phyloP scores from a whole-genome alignment of 2,329 filamentous ascomycete species.

The Rugonectria rugulosa region DNA sequence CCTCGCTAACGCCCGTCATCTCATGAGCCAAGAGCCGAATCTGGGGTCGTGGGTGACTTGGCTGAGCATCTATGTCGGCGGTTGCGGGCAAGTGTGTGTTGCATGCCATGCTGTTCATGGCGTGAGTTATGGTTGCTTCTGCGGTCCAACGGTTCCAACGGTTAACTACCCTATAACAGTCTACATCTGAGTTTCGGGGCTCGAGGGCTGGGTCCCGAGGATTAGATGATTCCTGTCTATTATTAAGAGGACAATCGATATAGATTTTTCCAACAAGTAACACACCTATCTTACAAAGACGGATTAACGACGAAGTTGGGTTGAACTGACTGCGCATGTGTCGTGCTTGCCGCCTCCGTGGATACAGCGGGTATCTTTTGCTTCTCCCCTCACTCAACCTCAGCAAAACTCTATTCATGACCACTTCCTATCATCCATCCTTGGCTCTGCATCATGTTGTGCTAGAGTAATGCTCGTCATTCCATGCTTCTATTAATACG shows the following conservation, averaged over 20 bases:
- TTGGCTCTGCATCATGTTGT: not conserved
- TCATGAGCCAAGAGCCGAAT: not conserved
- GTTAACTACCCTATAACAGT: not conserved
- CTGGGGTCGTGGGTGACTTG: not conserved
- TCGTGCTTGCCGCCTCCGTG: no score
- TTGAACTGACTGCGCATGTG: no score
- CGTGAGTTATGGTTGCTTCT: not conserved
- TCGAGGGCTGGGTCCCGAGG: no score
- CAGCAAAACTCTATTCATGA: no score
- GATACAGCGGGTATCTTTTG: no score
- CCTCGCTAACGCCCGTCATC: slow-evolving; percentile 8
- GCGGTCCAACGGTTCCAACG: not conserved
- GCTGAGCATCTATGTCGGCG: not conserved
- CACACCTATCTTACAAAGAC: no score
- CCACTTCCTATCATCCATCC: no score
- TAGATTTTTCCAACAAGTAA: no score
- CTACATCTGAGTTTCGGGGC: not conserved
- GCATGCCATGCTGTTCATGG: not conserved
- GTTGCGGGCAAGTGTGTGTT: not conserved
- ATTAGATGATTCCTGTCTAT: no score
- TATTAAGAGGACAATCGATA: no score
- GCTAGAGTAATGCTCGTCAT: not conserved
- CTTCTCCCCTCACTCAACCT: no score
- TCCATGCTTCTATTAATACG: not conserved
- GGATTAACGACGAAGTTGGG: no score